phyloP scores from a whole-genome alignment of 768 basidiomycete species.

The Kwoniella botswanensis region DNA sequence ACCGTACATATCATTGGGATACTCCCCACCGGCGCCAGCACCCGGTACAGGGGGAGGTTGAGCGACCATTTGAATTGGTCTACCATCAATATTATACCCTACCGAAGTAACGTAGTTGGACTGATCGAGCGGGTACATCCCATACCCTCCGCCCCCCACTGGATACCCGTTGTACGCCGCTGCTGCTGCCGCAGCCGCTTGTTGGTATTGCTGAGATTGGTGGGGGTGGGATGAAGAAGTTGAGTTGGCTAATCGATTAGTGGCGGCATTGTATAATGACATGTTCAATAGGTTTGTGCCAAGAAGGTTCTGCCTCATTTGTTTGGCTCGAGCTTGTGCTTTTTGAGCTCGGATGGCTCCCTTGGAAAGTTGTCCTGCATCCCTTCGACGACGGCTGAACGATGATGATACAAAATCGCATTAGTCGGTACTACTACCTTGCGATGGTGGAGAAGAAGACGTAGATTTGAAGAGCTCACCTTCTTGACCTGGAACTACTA shows the following conservation, averaged over 20 bases:
- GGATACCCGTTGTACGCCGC: neutral
- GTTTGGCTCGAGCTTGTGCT: slow-evolving; percentile 50
- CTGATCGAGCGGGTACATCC: slow-evolving; percentile 6
- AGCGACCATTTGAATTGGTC: slow-evolving; percentile 21
- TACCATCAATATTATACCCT: slow-evolving; percentile 39
- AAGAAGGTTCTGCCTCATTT: slow-evolving; percentile 53
- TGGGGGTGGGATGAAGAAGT: slow-evolving; percentile 23
- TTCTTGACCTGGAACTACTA: slow-evolving; percentile 23
- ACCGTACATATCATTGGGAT: slow-evolving; percentile 18
- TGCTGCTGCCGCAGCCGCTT: neutral
- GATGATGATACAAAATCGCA: neutral
- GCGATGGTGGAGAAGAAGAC: neutral
- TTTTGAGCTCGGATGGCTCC: slow-evolving; percentile 55
- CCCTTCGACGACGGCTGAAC: slow-evolving; percentile 39
- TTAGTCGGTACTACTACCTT: neutral
- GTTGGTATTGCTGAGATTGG: neutral
- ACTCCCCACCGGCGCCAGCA: neutral
- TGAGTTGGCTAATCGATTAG: slow-evolving; percentile 11
- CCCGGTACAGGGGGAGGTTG: neutral
- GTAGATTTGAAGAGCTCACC: slow-evolving; percentile 24
- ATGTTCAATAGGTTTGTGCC: slow-evolving; percentile 50
- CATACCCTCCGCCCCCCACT: neutral
- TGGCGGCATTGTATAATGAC: slow-evolving; percentile 40
- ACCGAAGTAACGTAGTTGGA: slow-evolving; percentile 25
- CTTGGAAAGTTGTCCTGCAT: slow-evolving; percentile 56